Percentiles rank a stretch among this genome's conserved stretches.
Evolutionary conservation across 306 rosid genomes (phyloP).

Genomic region (Lagenaria siceraria): DNA sequence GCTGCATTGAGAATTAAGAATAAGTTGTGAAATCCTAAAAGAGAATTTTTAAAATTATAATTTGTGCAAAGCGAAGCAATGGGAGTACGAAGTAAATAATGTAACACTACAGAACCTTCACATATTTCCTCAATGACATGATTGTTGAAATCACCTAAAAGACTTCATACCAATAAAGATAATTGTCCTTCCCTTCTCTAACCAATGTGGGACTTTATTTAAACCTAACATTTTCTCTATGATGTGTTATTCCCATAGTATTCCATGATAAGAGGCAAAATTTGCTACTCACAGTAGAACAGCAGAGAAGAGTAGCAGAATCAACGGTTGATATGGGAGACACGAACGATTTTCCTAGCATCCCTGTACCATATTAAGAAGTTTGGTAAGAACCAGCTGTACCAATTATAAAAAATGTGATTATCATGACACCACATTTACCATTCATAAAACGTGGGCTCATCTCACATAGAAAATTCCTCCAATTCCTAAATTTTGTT

Average conservation of each 20-base stretch:
- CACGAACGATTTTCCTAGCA: constrained; percentile 38
- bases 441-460: not conserved
- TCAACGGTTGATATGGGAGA: constrained; percentile 40
- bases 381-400: not conserved
- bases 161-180: no score
- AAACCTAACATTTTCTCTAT: not conserved
- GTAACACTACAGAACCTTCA: not conserved
- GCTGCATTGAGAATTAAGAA: not conserved
- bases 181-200: no score
- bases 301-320: constrained; percentile 27
- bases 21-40: not conserved
- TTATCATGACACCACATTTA: not conserved
- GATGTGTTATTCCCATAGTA: not conserved
- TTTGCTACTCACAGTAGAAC: constrained; percentile 7
- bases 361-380: constrained; percentile 25
- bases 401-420: not conserved
- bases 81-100: not conserved
- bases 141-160: no score
- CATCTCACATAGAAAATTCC: not conserved
- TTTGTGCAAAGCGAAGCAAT: not conserved
- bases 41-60: not conserved
- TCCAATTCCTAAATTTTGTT: not conserved
- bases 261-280: not conserved
- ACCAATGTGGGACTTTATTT: no score
- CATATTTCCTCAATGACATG: no score